phyloP scores from a whole-genome alignment of 2,329 filamentous ascomycete genomes.

The Emmonsia crescens region DNA sequence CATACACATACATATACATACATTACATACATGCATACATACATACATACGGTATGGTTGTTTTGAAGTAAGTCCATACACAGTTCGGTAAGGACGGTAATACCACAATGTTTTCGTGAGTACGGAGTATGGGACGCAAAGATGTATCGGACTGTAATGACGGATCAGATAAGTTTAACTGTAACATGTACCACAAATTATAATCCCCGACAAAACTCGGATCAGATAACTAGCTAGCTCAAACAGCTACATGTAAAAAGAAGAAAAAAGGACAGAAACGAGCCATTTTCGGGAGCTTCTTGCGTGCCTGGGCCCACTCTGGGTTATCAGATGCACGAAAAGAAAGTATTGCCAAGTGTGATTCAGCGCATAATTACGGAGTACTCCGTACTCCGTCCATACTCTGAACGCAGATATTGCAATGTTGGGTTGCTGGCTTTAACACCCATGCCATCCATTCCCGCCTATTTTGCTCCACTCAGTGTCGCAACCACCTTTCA shows the following conservation, averaged over 20 bases:
- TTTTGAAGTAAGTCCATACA: not conserved
- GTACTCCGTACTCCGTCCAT: too few species aligned
- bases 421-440: not conserved
- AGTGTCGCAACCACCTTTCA: not conserved
- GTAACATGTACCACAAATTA: not conserved
- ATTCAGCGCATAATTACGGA: not conserved
- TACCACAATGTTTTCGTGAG: not conserved
- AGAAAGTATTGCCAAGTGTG: not conserved
- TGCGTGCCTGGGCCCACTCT: not conserved
- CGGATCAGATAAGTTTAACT: constrained; percentile 2
- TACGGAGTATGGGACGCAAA: not conserved
- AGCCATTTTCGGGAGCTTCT: not conserved
- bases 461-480: not conserved
- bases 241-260: too few species aligned
- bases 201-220: not conserved
- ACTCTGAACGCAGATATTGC: not conserved
- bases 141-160: not conserved
- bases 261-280: not conserved
- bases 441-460: too few species aligned
- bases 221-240: not conserved
- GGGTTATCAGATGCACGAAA: not conserved
- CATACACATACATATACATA: too few species aligned
- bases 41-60: not conserved
- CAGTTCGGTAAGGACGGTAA: not conserved
- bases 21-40: not conserved